Percentiles rank a stretch among this genome's conserved stretches.
Evolutionary conservation across 108 stramenopile species (phyloP).

Genomic region (Ochromonas danica): DNA sequence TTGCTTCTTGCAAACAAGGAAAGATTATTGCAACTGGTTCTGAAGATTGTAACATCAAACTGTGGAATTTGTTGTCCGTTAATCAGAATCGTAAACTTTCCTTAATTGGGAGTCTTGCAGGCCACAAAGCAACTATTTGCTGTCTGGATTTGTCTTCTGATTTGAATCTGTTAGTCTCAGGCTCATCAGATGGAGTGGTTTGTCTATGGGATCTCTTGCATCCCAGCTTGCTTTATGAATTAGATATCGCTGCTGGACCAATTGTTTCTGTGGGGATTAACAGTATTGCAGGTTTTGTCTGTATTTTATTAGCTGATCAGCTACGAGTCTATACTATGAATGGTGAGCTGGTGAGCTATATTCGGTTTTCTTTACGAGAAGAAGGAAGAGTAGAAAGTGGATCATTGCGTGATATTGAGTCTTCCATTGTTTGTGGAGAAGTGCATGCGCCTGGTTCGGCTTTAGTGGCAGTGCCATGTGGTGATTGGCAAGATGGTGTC

Average conservation of each 20-base stretch:
- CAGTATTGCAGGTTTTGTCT: conserved; percentile 77
- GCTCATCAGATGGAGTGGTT: conserved; percentile 80
- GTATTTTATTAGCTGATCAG: conserved; percentile 70
- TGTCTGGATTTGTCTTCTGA: conserved; percentile 69
- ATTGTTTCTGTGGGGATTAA: conserved; percentile 80
- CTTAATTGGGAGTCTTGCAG: not conserved
- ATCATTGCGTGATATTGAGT: too few species aligned
- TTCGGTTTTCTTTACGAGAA: too few species aligned
- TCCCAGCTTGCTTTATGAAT: conserved; percentile 64
- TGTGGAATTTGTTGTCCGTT: not conserved
- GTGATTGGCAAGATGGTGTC: conserved; percentile 87
- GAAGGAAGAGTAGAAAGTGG: too few species aligned
- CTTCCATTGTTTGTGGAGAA: too few species aligned
- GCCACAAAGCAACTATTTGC: conserved; percentile 51
- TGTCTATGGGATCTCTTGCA: conserved; percentile 78
- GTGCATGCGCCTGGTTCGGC: conserved; percentile 46
- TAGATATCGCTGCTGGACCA: conserved; percentile 73
- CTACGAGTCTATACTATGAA: conserved; percentile 82
- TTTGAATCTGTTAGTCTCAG: conserved; percentile 77
- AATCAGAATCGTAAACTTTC: not conserved
- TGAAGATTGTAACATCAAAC: not conserved
- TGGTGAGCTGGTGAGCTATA: conserved; percentile 71
- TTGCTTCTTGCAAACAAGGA: not conserved
- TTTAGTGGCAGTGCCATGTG: conserved; percentile 78
- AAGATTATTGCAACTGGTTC: not conserved